Percentiles rank a stretch among this genome's conserved stretches.
phyloP scores from a whole-genome alignment of 805 yeast species.

The Candida insectalens region DNA sequence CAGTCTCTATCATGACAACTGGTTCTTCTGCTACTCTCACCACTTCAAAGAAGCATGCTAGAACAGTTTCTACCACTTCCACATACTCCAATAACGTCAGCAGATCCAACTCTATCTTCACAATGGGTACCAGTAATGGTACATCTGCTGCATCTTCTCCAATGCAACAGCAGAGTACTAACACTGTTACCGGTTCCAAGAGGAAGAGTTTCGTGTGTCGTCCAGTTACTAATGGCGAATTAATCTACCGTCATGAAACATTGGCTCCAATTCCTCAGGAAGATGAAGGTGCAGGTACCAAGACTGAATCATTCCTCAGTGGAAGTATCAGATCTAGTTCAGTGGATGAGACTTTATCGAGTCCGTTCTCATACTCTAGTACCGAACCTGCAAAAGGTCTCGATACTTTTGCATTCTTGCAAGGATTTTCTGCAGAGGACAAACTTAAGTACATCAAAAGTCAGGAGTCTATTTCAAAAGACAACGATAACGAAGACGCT shows the following conservation, averaged over 20 bases:
- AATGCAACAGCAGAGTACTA: no score
- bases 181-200: no score
- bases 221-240: not conserved
- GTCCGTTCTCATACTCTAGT: not conserved
- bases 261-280: slow-evolving; percentile 17
- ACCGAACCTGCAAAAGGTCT: not conserved
- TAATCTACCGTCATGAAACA: no score
- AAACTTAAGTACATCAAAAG: not conserved
- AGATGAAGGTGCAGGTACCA: slow-evolving; percentile 1
- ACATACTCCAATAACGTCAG: slow-evolving; percentile 1
- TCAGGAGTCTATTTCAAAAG: slow-evolving; percentile 1
- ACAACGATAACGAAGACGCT: no score
- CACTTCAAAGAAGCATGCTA: slow-evolving; percentile 17
- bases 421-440: slow-evolving; percentile 1
- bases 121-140: slow-evolving; percentile 20
- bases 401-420: not conserved
- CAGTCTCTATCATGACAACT: not conserved
- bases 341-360: no score
- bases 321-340: no score
- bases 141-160: slow-evolving; percentile 2
- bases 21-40: slow-evolving; percentile 3
- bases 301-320: no score
- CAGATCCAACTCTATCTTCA: slow-evolving; percentile 17
- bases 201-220: not conserved
- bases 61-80: slow-evolving; percentile 20